Percentiles rank a stretch among this genome's conserved stretches.
Conservation (phyloP, 805 yeast genomes). For the Pichia cabralensis region DNA sequence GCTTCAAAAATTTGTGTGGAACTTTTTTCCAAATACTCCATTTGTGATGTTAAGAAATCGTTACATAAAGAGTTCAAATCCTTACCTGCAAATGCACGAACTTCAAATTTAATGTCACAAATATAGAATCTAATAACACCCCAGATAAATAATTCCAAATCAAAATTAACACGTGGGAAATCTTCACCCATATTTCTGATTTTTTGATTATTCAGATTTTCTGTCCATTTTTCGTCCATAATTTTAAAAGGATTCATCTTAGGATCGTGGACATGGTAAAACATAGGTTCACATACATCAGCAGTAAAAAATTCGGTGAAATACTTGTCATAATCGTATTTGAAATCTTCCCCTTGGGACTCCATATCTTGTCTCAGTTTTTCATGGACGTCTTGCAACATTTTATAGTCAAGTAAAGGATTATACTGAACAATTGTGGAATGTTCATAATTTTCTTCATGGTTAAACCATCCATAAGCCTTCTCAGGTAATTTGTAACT, state of each 20-base stretch:
- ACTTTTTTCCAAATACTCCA: conserved; percentile 17
- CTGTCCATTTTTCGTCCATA: conserved; percentile 20
- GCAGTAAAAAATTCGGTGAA: conserved; percentile 20
- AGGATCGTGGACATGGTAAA: conserved; percentile 44
- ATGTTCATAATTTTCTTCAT: conserved; percentile 24
- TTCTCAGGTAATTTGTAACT: conserved; percentile 31
- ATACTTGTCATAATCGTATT: conserved; percentile 21
- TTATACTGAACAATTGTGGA: conserved; percentile 28
- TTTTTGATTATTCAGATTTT: conserved; percentile 21
- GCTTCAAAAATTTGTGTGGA: conserved; percentile 16
- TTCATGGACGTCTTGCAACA: conserved; percentile 17
- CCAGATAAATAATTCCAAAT: conserved; percentile 27
- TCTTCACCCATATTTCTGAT: conserved; percentile 28
- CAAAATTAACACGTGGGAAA: conserved; percentile 24
- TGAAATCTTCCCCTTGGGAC: conserved; percentile 16
- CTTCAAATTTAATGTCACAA: conserved; percentile 21
- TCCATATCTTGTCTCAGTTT: conserved; percentile 17
- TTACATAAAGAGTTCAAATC: conserved; percentile 18
- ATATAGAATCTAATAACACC: conserved; percentile 24
- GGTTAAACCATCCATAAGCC: conserved; percentile 26
- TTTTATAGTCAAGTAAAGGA: conserved; percentile 23
- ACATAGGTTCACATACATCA: conserved; percentile 22
- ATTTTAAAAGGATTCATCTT: conserved; percentile 42
- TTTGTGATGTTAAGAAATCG: conserved; percentile 20
- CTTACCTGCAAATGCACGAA: conserved; percentile 16